Percentiles rank a stretch among this genome's conserved stretches.
Conservation (phyloP, 768 basidiomycete species). For the Gymnopilus junonius region DNA sequence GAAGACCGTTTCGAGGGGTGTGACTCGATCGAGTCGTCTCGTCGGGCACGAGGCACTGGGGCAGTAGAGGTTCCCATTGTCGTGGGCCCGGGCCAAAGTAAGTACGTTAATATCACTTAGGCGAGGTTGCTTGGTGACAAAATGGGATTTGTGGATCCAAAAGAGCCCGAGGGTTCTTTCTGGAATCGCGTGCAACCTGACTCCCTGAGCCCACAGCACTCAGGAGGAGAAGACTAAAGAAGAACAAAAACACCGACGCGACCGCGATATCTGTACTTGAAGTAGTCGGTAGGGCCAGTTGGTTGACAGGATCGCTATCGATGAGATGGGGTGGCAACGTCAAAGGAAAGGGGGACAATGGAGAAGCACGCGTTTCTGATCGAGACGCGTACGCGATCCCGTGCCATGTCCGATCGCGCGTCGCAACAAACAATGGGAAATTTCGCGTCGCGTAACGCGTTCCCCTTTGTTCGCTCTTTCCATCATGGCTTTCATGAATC, state of each 20-base stretch:
- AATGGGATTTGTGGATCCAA: not conserved
- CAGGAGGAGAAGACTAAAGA: not conserved
- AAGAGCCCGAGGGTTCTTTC: not conserved
- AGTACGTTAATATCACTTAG: too few species aligned
- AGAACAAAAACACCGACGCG: not conserved
- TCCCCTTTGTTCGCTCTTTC: not conserved
- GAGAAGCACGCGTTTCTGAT: not conserved
- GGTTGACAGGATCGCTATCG: not conserved
- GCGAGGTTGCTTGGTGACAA: slow-evolving; percentile 1
- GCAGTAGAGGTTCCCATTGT: too few species aligned
- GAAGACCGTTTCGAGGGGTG: too few species aligned
- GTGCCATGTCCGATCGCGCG: not conserved
- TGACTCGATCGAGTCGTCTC: too few species aligned
- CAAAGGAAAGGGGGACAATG: too few species aligned
- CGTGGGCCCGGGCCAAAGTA: too few species aligned
- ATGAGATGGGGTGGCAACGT: not conserved
- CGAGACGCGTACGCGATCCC: slow-evolving; percentile 1
- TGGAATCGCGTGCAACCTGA: not conserved
- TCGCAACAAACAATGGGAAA: not conserved
- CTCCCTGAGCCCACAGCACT: not conserved
- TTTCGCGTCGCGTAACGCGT: not conserved
- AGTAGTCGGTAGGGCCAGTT: too few species aligned
- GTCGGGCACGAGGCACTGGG: too few species aligned
- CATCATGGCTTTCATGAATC: not conserved
- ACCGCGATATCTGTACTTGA: not conserved